phyloP scores from a whole-genome alignment of 2,329 filamentous ascomycete genomes.

The Aspergillus sp. region DNA sequence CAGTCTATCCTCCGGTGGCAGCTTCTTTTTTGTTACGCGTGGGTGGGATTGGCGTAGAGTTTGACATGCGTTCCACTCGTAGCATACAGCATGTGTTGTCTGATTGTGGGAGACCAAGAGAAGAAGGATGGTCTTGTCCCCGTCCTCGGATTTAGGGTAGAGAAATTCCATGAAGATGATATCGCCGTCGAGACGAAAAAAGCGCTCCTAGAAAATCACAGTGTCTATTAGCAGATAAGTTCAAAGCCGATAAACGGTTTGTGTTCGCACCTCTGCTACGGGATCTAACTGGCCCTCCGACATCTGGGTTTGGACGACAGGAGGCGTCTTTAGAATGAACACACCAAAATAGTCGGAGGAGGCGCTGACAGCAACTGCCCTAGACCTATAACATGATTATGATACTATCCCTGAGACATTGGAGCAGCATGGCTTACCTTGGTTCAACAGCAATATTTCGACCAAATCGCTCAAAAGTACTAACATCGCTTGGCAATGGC shows the following conservation, averaged over 20 bases:
- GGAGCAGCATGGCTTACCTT: constrained; percentile 50
- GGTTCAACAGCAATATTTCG: constrained; percentile 76
- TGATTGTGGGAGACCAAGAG: constrained; percentile 54
- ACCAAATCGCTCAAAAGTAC: constrained; percentile 57
- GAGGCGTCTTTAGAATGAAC: constrained; percentile 65
- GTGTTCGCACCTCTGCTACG: constrained; percentile 54
- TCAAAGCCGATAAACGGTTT: constrained; percentile 9
- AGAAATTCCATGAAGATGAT: constrained; percentile 88
- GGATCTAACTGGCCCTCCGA: constrained; percentile 53
- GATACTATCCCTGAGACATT: background rate
- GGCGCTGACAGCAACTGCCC: constrained; percentile 67
- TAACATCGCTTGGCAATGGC: constrained; percentile 58
- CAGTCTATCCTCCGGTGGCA: constrained; percentile 48
- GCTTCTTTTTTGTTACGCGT: constrained; percentile 28
- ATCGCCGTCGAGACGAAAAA: constrained; percentile 62
- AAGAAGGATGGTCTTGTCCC: constrained; percentile 73
- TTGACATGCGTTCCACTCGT: constrained; percentile 53
- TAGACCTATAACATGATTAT: constrained; percentile 39
- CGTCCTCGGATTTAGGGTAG: constrained; percentile 65
- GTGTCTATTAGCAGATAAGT: constrained; percentile 1
- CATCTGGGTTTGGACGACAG: constrained; percentile 54
- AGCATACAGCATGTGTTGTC: constrained; percentile 50
- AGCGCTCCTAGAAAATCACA: constrained; percentile 41
- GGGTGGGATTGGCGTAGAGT: constrained; percentile 27
- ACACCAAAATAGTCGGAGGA: constrained; percentile 70